These are phyloP conservation scores for Lotus japonicus DNA, from an alignment of 306 rosid species.

Conservation along the genomic window DNA sequence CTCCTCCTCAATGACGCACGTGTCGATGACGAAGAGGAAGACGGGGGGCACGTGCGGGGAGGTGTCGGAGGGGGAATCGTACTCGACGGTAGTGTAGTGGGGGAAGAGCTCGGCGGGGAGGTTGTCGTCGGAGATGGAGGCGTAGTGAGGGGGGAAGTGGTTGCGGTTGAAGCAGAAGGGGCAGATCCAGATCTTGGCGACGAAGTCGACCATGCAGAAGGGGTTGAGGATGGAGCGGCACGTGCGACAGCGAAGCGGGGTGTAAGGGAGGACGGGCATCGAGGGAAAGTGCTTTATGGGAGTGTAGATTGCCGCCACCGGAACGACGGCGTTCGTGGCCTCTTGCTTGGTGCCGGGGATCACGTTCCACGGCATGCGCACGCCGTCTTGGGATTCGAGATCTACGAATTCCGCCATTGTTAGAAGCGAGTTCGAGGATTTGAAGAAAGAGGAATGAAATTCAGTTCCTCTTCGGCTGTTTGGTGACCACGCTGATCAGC, in stretches of 20 bases:
- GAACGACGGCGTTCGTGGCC: constrained; percentile 57
- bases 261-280: constrained; percentile 67
- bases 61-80: constrained; percentile 34
- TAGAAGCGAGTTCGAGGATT: background rate
- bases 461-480: background rate
- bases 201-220: constrained; percentile 85
- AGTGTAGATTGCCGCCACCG: constrained; percentile 76
- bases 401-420: constrained; percentile 81
- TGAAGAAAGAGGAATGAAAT: background rate
- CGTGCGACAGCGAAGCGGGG: constrained; percentile 84
- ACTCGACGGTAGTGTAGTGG: constrained; percentile 83
- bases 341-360: constrained; percentile 87
- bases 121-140: constrained; percentile 73
- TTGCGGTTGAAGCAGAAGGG: constrained; percentile 91
- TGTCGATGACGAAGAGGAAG: constrained; percentile 77
- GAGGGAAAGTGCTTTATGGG: constrained; percentile 70
- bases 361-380: constrained; percentile 99
- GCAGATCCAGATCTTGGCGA: constrained; percentile 98
- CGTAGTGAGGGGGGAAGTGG: constrained; percentile 81
- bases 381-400: constrained; percentile 90
- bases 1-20: constrained; percentile 82
- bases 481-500: too few species aligned
- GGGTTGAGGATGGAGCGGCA: constrained; percentile 93
- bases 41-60: constrained; percentile 43
- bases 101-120: constrained; percentile 98